phyloP scores from a whole-genome alignment of 1,284 basidiomycete genomes.

The Phaffia rhodozyma region DNA sequence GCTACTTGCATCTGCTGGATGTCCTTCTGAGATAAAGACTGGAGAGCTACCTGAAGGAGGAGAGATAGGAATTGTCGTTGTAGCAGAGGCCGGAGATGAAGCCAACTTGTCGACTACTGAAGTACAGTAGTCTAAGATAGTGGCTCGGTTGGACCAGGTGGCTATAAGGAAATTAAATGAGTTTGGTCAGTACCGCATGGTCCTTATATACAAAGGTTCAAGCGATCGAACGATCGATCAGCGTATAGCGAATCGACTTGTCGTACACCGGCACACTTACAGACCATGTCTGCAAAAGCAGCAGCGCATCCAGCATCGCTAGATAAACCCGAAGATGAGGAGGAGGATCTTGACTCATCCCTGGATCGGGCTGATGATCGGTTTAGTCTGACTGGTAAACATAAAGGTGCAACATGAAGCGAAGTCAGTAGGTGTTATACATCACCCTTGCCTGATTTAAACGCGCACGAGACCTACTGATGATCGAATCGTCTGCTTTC shows the following conservation, averaged over 20 bases:
- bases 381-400: constrained; percentile 4
- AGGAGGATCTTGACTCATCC: constrained; percentile 1
- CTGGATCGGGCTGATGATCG: constrained; percentile 9
- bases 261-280: not conserved
- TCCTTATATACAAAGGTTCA: not conserved
- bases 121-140: constrained; percentile 4
- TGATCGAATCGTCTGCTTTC: constrained; percentile 12
- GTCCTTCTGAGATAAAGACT: too few species aligned
- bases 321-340: not conserved
- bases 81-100: not conserved
- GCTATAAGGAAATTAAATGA: not conserved
- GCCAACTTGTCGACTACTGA: not conserved
- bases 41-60: too few species aligned
- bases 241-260: too few species aligned
- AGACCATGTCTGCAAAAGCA: constrained; percentile 12
- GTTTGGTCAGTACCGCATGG: not conserved
- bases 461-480: not conserved
- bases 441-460: not conserved
- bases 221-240: not conserved
- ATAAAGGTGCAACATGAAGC: not conserved
- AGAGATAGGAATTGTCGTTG: too few species aligned
- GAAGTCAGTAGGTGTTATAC: not conserved
- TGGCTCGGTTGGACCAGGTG: constrained; percentile 12
- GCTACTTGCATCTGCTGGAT: too few species aligned
- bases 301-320: constrained; percentile 9